Conservation (phyloP, 129 eudicot species). For the Artemisia argyi region DNA sequence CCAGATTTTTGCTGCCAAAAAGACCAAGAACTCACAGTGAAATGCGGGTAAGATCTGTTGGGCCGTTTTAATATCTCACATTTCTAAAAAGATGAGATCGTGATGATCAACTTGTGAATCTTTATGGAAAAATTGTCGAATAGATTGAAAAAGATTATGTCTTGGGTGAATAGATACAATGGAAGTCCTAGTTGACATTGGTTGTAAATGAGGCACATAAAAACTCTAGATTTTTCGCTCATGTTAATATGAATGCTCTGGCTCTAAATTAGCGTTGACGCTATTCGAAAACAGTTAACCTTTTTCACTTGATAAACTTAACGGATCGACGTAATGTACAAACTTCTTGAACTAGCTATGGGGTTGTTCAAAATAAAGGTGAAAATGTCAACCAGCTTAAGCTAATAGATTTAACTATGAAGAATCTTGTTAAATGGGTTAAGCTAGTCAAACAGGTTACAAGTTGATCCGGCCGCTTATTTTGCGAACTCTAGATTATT, state of each 20-base stretch:
- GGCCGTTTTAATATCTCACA: constrained; percentile 14
- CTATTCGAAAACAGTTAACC: constrained; percentile 4
- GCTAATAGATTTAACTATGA: too few relatives aligned
- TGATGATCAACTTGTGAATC: constrained; percentile 20
- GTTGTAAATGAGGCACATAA: constrained; percentile 42
- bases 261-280: constrained; percentile 16
- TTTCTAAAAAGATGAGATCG: constrained; percentile 17
- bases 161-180: constrained; percentile 19
- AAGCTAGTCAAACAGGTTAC: too few relatives aligned
- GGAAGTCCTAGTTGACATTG: constrained; percentile 38
- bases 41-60: constrained; percentile 31
- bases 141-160: constrained; percentile 23
- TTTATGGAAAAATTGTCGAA: constrained; percentile 18
- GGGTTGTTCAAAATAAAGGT: neutral
- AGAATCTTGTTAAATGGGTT: too few relatives aligned
- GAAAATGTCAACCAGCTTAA: neutral
- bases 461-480: too few relatives aligned
- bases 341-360: constrained; percentile 16
- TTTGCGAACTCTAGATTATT: too few relatives aligned
- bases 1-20: constrained; percentile 91
- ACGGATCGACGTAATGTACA: neutral
- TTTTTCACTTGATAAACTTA: neutral
- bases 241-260: constrained; percentile 40
- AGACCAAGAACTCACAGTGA: constrained; percentile 67
- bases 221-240: constrained; percentile 31